Base-by-base conservation (phyloP, 768 basidiomycete genomes). In the Kwoniella mangroviensis region DNA sequence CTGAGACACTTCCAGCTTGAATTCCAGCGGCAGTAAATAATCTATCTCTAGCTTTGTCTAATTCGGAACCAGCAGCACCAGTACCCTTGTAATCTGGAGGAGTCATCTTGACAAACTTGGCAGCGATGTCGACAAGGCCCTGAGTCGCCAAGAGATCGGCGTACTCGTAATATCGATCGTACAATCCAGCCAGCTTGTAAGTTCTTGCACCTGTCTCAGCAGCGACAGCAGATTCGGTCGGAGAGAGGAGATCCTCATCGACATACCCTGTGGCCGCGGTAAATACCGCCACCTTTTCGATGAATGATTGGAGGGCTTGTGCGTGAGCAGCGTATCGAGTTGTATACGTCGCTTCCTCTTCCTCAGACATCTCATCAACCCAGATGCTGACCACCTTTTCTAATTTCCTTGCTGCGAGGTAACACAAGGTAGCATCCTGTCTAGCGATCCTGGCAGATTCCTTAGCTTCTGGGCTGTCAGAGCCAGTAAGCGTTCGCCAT, bases 261-360 rank as follows among this genome's bases (percentile, higher is more conserved):
- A 77, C 73, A 69, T 84, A 84, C 11, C 72, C 79, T 58, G 92
- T 91, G 0, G 96, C 97, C 34, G 76, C 75, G 60, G 93, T 89
- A 88, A 99, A 98, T 52, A 97, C 89, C 1, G 94, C 90, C 24
- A 98, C 94, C 84, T 98, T 98, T 84, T 98, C 97, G 75, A 98
- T 88, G 84, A 98, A 95, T 0, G 91, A 90, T 80, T 98, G 96
- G 52, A 99, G 84, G 2, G 94, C 93, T 28, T 89, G 87, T 0
- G 91, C 92, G 63, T 77, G 82, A 43, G 79, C 77, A 11, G 82
- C 73, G 65, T 83, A 83, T 59, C 69, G 63, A 10, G 77, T 73
- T 13, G 87, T 79, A 11, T 89, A 82, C 0, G 79, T 79, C 11
- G 70, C 56, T 54, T 84, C 86, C 84, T 97, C 94, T 69, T 98